phyloP scores from a whole-genome alignment of 306 rosid species.

The Sicyos edulis region DNA sequence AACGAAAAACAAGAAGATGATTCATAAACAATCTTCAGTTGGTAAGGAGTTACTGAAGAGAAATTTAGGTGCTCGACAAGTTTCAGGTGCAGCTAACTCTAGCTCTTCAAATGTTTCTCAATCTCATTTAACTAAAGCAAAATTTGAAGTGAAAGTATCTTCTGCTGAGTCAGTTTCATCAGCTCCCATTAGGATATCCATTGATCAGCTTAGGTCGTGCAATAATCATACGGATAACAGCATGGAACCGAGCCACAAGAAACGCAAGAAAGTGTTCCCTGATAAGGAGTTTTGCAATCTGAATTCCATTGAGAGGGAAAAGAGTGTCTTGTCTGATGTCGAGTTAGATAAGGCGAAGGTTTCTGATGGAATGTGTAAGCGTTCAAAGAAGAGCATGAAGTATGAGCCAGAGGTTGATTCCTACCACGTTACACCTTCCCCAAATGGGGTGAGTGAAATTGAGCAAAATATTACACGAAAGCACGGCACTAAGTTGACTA shows the following conservation, averaged over 20 bases:
- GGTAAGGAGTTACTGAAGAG: constrained; percentile 37
- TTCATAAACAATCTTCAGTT: constrained; percentile 31
- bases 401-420: constrained; percentile 33
- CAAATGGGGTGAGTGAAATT: constrained; percentile 29
- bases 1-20: constrained; percentile 33
- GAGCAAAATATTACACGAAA: constrained; percentile 24
- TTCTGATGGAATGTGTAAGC: constrained; percentile 36
- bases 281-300: constrained; percentile 26
- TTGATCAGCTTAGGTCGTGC: constrained; percentile 31
- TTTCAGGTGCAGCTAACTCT: constrained; percentile 52
- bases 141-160: constrained; percentile 49
- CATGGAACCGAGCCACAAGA: constrained; percentile 20
- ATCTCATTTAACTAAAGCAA: constrained; percentile 39
- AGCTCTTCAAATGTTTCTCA: constrained; percentile 75
- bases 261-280: constrained; percentile 30
- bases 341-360: constrained; percentile 29
- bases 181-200: constrained; percentile 45
- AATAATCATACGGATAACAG: constrained; percentile 23
- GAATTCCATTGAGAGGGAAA: constrained; percentile 34
- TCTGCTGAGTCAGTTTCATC: constrained; percentile 78
- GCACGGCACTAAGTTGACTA: constrained; percentile 25
- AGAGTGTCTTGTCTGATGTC: constrained; percentile 31
- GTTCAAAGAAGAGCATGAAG: constrained; percentile 36
- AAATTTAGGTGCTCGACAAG: constrained; percentile 34
- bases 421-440: constrained; percentile 28